Evolutionary conservation across 768 basidiomycete genomes (phyloP).

Genomic region (Leccinum fibrillosum): DNA sequence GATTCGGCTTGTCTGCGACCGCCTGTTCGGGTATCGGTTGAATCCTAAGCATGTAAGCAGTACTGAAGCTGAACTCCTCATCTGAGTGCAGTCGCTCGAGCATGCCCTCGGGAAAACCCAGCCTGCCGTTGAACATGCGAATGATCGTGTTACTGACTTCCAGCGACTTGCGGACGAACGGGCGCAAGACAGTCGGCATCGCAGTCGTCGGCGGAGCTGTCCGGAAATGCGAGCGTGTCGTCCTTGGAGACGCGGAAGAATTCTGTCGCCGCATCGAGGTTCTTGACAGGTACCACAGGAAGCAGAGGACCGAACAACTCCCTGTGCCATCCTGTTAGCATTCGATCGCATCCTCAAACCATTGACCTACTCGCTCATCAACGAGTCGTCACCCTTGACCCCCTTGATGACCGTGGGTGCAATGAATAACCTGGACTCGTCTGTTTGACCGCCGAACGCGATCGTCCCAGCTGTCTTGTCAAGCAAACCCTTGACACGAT

Average conservation of each 20-base stretch:
- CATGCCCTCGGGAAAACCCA: too few relatives aligned
- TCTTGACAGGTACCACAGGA: slow-evolving; percentile 67
- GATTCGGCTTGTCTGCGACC: too few relatives aligned
- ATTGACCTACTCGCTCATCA: slow-evolving; percentile 69
- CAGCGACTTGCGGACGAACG: too few relatives aligned
- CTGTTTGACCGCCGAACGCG: slow-evolving; percentile 59
- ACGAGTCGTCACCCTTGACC: slow-evolving; percentile 58
- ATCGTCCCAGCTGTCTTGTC: slow-evolving; percentile 67
- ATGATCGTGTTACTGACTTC: too few relatives aligned
- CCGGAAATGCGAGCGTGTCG: too few relatives aligned
- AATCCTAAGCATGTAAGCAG: too few relatives aligned
- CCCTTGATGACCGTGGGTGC: slow-evolving; percentile 71
- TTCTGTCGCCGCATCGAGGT: slow-evolving; percentile 67
- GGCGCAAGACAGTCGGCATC: too few relatives aligned
- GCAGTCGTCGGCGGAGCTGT: too few relatives aligned
- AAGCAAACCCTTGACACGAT: slow-evolving; percentile 57
- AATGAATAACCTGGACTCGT: slow-evolving; percentile 58
- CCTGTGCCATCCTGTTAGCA: slow-evolving; percentile 33
- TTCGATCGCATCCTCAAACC: background rate
- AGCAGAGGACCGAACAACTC: slow-evolving; percentile 86
- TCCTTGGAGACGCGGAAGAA: slow-evolving; percentile 25
- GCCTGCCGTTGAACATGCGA: too few relatives aligned
- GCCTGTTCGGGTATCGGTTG: too few relatives aligned
- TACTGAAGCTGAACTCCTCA: too few relatives aligned
- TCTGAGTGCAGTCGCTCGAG: too few relatives aligned